Base-by-base conservation (phyloP, 2,329 filamentous ascomycete genomes). In the Zalaria obscura region DNA sequence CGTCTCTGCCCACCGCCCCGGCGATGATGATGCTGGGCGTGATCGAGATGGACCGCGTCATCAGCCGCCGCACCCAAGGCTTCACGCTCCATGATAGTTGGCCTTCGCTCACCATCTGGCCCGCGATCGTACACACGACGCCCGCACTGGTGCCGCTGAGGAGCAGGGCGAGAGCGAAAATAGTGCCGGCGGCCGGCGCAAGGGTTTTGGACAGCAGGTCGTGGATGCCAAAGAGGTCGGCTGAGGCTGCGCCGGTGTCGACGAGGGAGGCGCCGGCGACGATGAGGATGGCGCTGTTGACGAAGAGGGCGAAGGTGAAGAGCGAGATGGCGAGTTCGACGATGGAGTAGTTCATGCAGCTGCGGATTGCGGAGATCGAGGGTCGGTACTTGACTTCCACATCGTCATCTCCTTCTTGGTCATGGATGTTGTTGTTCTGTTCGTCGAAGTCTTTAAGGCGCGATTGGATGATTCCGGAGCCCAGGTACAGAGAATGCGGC, bases 21-120 rank as follows among this genome's bases (percentile, higher is more conserved):
- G 86, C 86, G 45, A 93, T 86, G 54, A 91, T 77, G 58, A 93
- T 86, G 45, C 75, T 80, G 0, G 86, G 86, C 1, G 78, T 78
- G 57, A 93, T 87, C 53, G 80, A 85, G 56, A 93, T 83, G 39
- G 72, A 75, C 26, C 86, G 74, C 0, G 86, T 93, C 39, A 89
- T 61, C 3, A 93, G 70, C 7, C 86, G 73, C 2, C 86, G 78
- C 6, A 88, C 53, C 86, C 86, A 93, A 0, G 86, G 86, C 46
- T 70, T 69, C 28, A 88, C 61, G 4, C 64, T 75, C 82, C 84
- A 87, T 37, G 76, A 75, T 36, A 93, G 59, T 46, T 86, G 83
- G 5, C 86, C 86, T 58, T 93, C 86, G 47, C 77, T 80, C 25
- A 93, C 80, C 78, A 93, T 91, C 58, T 93, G 86, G 0, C 86